These are phyloP conservation scores for Collybiopsis luxurians DNA, from an alignment of 768 basidiomycete species.

Conservation along the genomic window DNA sequence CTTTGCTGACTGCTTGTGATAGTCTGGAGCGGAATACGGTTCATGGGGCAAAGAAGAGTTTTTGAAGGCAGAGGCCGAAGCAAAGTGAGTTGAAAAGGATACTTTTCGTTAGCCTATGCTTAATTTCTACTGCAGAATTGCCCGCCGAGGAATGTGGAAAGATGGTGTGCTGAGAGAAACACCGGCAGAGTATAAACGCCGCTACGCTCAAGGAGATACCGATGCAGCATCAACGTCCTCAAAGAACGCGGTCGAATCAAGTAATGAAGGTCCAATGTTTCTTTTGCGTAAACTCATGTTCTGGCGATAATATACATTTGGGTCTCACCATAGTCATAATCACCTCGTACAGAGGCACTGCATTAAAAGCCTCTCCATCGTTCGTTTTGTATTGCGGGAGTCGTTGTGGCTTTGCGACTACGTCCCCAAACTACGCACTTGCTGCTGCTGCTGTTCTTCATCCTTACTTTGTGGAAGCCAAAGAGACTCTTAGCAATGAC, in stretches of 20 bases:
- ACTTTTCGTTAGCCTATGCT: too few relatives aligned
- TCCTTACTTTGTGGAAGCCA: too few relatives aligned
- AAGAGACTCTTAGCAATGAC: too few relatives aligned
- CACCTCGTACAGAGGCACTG: too few relatives aligned
- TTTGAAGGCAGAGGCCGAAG: conserved; percentile 57
- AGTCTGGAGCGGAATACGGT: conserved; percentile 79
- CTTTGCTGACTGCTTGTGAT: too few relatives aligned
- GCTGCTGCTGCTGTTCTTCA: too few relatives aligned
- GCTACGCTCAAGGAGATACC: conserved; percentile 34
- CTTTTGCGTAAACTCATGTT: background rate
- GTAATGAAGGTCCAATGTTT: background rate
- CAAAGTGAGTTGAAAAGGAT: conserved; percentile 57
- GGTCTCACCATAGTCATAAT: too few relatives aligned
- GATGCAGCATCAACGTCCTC: background rate
- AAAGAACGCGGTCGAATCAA: background rate
- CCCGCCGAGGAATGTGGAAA: conserved; percentile 75
- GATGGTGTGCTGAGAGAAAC: conserved; percentile 53
- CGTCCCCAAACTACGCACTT: too few relatives aligned
- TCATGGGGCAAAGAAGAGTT: conserved; percentile 62
- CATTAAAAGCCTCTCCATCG: too few relatives aligned
- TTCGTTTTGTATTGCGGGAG: too few relatives aligned
- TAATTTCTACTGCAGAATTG: conserved; percentile 53
- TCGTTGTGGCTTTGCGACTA: too few relatives aligned
- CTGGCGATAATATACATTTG: background rate
- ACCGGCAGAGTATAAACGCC: conserved; percentile 79